Evolutionary conservation across 345 rosid species (phyloP), one percentile per base, ranked within the genome.

Genomic region (Salix suchowensis): DNA sequence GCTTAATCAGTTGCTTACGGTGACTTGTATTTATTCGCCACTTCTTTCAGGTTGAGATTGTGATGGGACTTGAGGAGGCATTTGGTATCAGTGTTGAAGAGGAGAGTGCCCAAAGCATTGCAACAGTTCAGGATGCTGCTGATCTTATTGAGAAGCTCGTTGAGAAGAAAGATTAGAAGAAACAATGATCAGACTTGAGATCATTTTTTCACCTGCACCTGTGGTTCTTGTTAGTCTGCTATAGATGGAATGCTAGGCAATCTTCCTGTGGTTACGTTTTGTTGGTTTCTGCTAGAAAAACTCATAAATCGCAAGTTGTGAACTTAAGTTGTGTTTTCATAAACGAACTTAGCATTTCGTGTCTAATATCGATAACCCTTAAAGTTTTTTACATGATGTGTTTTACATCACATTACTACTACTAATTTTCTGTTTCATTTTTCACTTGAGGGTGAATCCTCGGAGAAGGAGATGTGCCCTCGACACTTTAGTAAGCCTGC

Each of bases 61-160:
- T 93, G 72, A 93, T 93, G 98, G 88, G 87, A 5, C 88, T 91
- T 72, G 97, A 93, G 80, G 98, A 93, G 78, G 92, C 89, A 83
- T 93, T 93, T 54, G 87, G 74, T 2, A 90, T 93, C 82, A 86
- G 77, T 32, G 92, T 93, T 2, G 94, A 89, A 74, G 97, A 93
- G 81, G 83, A 91, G 24, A 91, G 84, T 76, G 90, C 97, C 40
- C 92, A 90, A 78, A 89, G 79, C 87, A 91, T 93, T 52, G 81
- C 91, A 1, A 91, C 94, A 2, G 93, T 93, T 48, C 95, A 90
- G 81, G 98, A 91, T 67, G 97, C 94, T 0, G 97, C 97, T 11
- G 95, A 91, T 83, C 82, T 93, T 83, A 91, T 91, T 12, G 98
- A 93, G 65, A 84, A 87, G 65, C 92, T 89, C 39, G 83, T 90